Percentiles rank a stretch among this genome's conserved stretches.
Conservation (phyloP, 73 alveolate genomes). For the Durusdinium trenchii region DNA sequence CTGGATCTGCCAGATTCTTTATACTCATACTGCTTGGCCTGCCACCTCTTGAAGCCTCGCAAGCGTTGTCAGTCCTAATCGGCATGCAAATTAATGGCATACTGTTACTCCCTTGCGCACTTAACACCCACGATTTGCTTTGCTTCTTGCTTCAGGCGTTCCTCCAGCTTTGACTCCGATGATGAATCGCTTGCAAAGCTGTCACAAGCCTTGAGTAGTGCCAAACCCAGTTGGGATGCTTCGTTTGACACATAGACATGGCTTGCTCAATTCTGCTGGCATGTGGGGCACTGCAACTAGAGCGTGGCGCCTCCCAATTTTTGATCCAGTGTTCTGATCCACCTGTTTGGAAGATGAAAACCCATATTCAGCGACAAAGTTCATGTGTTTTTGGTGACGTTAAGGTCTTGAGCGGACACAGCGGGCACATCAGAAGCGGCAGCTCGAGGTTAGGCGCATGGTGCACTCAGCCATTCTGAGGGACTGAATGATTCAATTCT, state of each 20-base stretch:
- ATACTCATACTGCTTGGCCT: no score
- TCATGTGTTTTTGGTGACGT: neutral
- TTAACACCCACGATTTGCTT: no score
- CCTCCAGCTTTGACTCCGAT: slow-evolving; percentile 76
- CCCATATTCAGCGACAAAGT: neutral
- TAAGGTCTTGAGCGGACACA: neutral
- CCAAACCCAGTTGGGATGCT: neutral
- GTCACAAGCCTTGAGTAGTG: slow-evolving; percentile 52
- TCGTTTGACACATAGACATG: neutral
- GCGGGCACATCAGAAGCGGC: neutral
- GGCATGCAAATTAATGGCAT: no score
- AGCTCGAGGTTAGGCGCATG: slow-evolving; percentile 1
- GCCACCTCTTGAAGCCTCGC: no score
- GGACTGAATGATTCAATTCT: neutral
- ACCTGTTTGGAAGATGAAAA: neutral
- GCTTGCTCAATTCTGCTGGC: neutral
- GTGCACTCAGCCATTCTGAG: neutral
- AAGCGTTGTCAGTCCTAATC: no score
- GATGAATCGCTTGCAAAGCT: slow-evolving; percentile 81
- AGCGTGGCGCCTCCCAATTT: neutral
- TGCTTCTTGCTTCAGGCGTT: slow-evolving; percentile 63
- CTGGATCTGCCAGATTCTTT: no score
- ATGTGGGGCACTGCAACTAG: neutral
- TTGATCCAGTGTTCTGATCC: no score
- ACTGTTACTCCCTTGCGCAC: no score